Conservation (phyloP, 1,284 basidiomycete species). For the Bondarzewia mesenterica region DNA sequence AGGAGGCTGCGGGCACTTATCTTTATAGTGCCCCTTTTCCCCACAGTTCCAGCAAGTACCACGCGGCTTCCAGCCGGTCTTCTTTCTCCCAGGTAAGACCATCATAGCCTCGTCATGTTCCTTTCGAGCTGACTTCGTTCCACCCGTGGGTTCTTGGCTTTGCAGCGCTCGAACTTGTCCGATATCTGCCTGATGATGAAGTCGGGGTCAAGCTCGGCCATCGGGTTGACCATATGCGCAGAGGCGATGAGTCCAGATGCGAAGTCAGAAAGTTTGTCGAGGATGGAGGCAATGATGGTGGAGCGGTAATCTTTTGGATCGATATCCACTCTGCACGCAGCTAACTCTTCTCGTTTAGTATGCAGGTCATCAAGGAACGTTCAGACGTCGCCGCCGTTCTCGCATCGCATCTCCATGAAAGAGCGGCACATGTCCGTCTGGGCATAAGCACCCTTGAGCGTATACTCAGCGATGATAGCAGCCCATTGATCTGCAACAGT, state of each 20-base stretch:
- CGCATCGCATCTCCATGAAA: constrained; percentile 25
- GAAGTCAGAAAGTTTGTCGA: background rate
- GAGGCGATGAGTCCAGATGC: background rate
- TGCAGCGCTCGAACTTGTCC: background rate
- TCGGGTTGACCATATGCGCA: background rate
- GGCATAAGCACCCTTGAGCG: constrained; percentile 12
- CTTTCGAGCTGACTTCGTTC: too few relatives aligned
- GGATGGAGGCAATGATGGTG: background rate
- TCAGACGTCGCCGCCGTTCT: constrained; percentile 19
- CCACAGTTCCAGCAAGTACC: background rate
- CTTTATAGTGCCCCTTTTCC: background rate
- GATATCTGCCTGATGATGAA: background rate
- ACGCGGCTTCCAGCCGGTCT: background rate
- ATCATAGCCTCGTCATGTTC: background rate
- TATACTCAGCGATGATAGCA: background rate
- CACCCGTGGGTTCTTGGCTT: background rate
- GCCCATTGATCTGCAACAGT: background rate
- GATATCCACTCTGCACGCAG: constrained; percentile 22
- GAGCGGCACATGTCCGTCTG: constrained; percentile 20
- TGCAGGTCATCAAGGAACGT: constrained; percentile 22
- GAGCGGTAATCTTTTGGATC: background rate
- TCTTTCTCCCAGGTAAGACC: background rate
- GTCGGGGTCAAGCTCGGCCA: background rate
- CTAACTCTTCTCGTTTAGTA: constrained; percentile 20
- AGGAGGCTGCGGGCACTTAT: background rate